A percentile compares a stretch with the other conserved stretches of the same genome.
These are phyloP conservation scores for Rhynchospora pubera DNA, from an alignment of 176 grass and related monocot genomes.

Conservation along the genomic window DNA sequence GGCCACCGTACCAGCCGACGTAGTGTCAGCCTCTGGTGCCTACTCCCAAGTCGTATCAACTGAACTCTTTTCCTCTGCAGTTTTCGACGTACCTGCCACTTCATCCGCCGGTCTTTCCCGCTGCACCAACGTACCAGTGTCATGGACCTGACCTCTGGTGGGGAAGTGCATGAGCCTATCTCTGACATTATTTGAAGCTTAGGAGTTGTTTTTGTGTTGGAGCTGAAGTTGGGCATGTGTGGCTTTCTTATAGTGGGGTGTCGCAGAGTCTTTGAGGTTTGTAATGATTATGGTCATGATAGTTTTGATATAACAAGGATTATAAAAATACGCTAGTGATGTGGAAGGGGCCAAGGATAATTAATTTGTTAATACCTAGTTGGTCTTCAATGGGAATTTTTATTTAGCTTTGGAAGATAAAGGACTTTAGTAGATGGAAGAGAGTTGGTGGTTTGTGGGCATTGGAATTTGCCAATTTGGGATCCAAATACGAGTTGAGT, in stretches of 20 bases:
- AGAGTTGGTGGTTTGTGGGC: background rate
- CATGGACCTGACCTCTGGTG: background rate
- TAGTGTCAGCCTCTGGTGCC: conserved; percentile 1
- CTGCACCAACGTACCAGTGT: background rate
- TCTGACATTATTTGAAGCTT: background rate
- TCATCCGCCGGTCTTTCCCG: background rate
- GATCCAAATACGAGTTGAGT: too few relatives aligned
- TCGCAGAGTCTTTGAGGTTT: background rate
- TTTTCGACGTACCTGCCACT: conserved; percentile 7
- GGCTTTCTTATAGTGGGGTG: conserved; percentile 16
- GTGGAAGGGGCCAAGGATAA: conserved; percentile 1
- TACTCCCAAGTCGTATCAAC: conserved; percentile 4
- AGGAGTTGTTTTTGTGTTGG: background rate
- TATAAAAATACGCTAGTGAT: conserved; percentile 9
- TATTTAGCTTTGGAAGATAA: background rate
- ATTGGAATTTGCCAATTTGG: background rate
- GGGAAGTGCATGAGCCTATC: conserved; percentile 7
- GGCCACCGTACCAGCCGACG: conserved; percentile 15
- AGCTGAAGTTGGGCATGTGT: background rate
- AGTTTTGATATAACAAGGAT: background rate
- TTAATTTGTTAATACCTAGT: background rate
- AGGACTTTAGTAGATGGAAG: background rate
- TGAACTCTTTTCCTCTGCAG: background rate
- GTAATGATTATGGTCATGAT: conserved; percentile 21
- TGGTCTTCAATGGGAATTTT: background rate